Evolutionary conservation across 176 grass and related monocot genomes (phyloP).

Genomic region (Eragrostis nindensis): DNA sequence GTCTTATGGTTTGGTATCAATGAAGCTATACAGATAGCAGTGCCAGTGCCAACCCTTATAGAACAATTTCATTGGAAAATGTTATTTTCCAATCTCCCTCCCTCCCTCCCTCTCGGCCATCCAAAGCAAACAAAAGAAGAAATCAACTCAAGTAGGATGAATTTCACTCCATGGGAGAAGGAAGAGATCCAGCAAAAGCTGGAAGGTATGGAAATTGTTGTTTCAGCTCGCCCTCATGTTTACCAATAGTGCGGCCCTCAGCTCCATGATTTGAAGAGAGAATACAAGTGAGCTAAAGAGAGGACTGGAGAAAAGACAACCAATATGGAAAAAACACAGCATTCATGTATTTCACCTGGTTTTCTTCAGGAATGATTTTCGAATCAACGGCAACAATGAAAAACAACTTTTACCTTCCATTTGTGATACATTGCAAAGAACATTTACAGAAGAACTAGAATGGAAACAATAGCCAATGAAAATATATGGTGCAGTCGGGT

Average conservation of each 20-base stretch:
- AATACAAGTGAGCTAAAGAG: not conserved
- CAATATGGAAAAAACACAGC: too few species aligned
- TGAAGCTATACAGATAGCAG: not conserved
- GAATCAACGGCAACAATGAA: too few species aligned
- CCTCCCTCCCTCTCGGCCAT: not conserved
- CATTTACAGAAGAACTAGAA: too few species aligned
- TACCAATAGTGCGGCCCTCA: not conserved
- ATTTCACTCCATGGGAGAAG: not conserved
- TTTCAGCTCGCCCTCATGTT: not conserved
- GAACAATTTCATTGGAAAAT: not conserved
- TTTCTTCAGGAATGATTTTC: too few species aligned
- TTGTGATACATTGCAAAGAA: too few species aligned
- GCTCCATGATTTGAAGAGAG: not conserved
- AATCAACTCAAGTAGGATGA: not conserved
- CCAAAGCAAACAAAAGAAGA: slow-evolving; percentile 1
- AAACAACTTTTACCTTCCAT: too few species aligned
- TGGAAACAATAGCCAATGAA: too few species aligned
- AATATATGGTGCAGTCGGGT: too few species aligned
- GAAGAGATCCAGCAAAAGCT: not conserved
- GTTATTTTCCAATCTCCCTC: not conserved
- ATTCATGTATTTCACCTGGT: too few species aligned
- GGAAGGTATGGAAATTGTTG: not conserved
- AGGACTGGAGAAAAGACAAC: slow-evolving; percentile 7
- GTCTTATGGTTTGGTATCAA: not conserved
- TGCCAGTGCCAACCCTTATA: slow-evolving; percentile 13